phyloP scores from a whole-genome alignment of 2,329 filamentous ascomycete genomes.

The Dothistroma pini region DNA sequence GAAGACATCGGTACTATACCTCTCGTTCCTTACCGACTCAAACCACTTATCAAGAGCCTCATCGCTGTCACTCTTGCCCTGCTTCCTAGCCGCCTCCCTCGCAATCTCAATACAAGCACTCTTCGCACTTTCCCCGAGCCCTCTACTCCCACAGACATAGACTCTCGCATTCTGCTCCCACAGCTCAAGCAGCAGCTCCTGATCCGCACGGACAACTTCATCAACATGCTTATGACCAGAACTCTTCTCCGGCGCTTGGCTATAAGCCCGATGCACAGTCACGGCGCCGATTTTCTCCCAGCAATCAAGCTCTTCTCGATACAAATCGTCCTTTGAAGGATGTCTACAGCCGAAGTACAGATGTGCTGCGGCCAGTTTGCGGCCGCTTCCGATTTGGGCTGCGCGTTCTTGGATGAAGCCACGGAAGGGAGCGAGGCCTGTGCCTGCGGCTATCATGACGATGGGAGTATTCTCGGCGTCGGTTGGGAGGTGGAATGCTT shows the following conservation, averaged over 20 bases:
- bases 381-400: slow-evolving; percentile 46
- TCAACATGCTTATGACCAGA: slow-evolving; percentile 53
- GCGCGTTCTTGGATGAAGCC: slow-evolving; percentile 90
- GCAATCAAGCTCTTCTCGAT: slow-evolving; percentile 54
- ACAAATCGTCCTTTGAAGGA: slow-evolving; percentile 57
- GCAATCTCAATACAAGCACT: slow-evolving; percentile 39
- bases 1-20: slow-evolving; percentile 29
- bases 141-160: slow-evolving; percentile 61
- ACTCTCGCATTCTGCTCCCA: slow-evolving; percentile 54
- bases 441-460: slow-evolving; percentile 54
- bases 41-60: slow-evolving; percentile 28
- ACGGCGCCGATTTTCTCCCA: slow-evolving; percentile 63
- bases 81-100: slow-evolving; percentile 36
- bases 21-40: slow-evolving; percentile 24
- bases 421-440: slow-evolving; percentile 94
- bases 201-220: slow-evolving; percentile 49
- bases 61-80: slow-evolving; percentile 40
- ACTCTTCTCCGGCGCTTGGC: slow-evolving; percentile 42
- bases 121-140: slow-evolving; percentile 46
- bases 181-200: slow-evolving; percentile 43
- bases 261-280: slow-evolving; percentile 59
- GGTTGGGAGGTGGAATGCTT: slow-evolving; percentile 44
- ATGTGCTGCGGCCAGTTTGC: slow-evolving; percentile 55
- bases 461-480: slow-evolving; percentile 40
- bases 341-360: slow-evolving; percentile 62